Conservation (phyloP, 2,329 filamentous ascomycete genomes). For the Lecanicillium sp. region DNA sequence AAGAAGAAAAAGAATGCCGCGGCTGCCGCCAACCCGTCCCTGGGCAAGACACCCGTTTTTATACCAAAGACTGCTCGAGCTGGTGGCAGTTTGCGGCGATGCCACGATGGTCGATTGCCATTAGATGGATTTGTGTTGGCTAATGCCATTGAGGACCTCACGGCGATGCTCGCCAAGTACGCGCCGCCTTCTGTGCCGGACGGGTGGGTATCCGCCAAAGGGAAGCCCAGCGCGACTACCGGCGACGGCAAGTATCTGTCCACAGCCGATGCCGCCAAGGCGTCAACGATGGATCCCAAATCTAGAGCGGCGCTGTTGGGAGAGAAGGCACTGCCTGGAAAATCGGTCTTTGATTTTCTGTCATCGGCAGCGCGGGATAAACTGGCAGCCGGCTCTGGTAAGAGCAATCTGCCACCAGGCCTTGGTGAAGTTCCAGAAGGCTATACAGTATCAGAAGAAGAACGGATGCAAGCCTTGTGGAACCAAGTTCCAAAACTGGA, state of each 20-base stretch:
- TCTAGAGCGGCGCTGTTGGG: constrained; percentile 73
- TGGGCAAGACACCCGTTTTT: constrained; percentile 65
- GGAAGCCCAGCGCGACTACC: constrained; percentile 9
- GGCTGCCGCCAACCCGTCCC: constrained; percentile 53
- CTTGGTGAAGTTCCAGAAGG: constrained; percentile 64
- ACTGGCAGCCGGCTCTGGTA: constrained; percentile 69
- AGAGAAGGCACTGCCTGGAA: constrained; percentile 70
- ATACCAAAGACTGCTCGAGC: constrained; percentile 48
- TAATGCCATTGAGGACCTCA: constrained; percentile 34
- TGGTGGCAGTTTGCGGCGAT: constrained; percentile 43
- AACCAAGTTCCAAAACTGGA: constrained; percentile 57
- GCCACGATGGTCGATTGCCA: constrained; percentile 75
- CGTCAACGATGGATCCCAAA: constrained; percentile 67
- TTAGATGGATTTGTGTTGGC: constrained; percentile 74
- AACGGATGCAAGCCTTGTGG: constrained; percentile 51
- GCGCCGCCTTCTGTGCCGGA: constrained; percentile 60
- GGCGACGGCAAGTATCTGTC: constrained; percentile 44
- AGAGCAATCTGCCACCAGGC: constrained; percentile 67
- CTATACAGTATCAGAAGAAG: constrained; percentile 54
- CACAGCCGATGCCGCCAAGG: constrained; percentile 68
- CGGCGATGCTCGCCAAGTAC: constrained; percentile 33
- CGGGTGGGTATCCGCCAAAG: constrained; percentile 64
- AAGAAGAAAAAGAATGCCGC: constrained; percentile 52
- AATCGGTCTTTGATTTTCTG: constrained; percentile 93
- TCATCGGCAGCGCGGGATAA: constrained; percentile 69